phyloP scores from a whole-genome alignment of 2,329 filamentous ascomycete species.

The Pseudogymnoascus verrucosus region DNA sequence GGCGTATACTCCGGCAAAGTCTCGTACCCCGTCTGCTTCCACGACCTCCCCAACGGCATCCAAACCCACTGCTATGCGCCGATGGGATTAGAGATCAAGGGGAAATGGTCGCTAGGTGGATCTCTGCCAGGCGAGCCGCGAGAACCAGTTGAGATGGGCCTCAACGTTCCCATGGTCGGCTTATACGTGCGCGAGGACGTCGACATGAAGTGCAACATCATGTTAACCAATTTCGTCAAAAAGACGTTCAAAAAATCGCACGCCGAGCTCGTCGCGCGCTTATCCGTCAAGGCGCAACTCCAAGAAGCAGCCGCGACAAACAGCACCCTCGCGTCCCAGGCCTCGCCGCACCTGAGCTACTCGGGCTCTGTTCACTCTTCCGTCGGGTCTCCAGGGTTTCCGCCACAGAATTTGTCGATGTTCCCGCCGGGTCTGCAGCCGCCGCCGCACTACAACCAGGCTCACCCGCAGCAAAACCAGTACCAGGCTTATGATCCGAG shows the following conservation, averaged over 20 bases:
- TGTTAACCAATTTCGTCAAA: conserved; percentile 71
- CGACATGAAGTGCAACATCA: conserved; percentile 70
- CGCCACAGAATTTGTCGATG: neutral
- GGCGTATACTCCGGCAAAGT: conserved; percentile 56
- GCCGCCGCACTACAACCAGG: neutral
- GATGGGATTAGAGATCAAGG: conserved; percentile 69
- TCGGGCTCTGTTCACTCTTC: neutral
- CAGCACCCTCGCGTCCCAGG: conserved; percentile 12
- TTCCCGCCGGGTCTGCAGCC: neutral
- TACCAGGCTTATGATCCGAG: neutral
- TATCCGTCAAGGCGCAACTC: conserved; percentile 44
- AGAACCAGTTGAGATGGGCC: conserved; percentile 56
- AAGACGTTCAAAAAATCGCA: conserved; percentile 75
- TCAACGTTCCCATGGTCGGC: conserved; percentile 57
- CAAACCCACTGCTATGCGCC: conserved; percentile 82
- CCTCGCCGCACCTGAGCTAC: neutral
- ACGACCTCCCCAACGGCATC: conserved; percentile 63
- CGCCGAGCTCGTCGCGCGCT: conserved; percentile 56
- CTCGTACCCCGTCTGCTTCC: conserved; percentile 72
- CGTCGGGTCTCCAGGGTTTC: neutral
- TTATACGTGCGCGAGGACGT: conserved; percentile 82
- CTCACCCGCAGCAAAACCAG: neutral
- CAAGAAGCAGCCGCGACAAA: conserved; percentile 21
- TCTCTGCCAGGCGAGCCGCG: conserved; percentile 61
- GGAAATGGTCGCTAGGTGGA: conserved; percentile 70